A percentile compares a stretch with the other conserved stretches of the same genome.
Conservation (phyloP, 2,329 filamentous ascomycete genomes). For the Orbilia blumenaviensis region DNA sequence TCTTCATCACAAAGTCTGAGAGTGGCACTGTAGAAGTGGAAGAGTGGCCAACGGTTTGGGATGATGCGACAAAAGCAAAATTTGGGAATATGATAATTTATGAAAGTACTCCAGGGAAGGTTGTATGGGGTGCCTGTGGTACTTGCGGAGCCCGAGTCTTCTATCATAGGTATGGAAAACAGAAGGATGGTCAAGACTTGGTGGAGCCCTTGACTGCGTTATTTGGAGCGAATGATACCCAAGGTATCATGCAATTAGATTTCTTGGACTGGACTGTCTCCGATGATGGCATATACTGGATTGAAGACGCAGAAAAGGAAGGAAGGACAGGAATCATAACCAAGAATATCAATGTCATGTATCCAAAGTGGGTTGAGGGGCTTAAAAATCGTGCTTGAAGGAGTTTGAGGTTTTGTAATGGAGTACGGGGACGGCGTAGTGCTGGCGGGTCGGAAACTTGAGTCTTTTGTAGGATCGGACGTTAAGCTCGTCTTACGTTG, state of each 20-base stretch:
- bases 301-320: conserved; percentile 27
- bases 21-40: background rate
- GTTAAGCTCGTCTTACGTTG: too few species aligned
- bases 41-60: conserved; percentile 37
- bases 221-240: conserved; percentile 21
- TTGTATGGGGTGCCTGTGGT: conserved; percentile 32
- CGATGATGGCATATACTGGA: background rate
- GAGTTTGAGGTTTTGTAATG: background rate
- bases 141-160: conserved; percentile 27
- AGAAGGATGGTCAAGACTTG: conserved; percentile 1
- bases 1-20: conserved; percentile 7
- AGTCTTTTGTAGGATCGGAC: too few species aligned
- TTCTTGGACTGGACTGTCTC: conserved; percentile 18
- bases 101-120: conserved; percentile 12
- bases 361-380: conserved; percentile 25
- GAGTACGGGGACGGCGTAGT: too few species aligned
- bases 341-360: conserved; percentile 11
- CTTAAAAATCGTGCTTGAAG: background rate
- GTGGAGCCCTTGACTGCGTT: conserved; percentile 22
- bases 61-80: conserved; percentile 9
- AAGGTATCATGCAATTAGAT: conserved; percentile 41
- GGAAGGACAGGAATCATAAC: conserved; percentile 26
- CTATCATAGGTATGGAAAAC: conserved; percentile 26
- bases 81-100: conserved; percentile 31
- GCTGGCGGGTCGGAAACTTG: too few species aligned